phyloP scores from a whole-genome alignment of 2,329 filamentous ascomycete species.

The Aspergillus phoenicis region DNA sequence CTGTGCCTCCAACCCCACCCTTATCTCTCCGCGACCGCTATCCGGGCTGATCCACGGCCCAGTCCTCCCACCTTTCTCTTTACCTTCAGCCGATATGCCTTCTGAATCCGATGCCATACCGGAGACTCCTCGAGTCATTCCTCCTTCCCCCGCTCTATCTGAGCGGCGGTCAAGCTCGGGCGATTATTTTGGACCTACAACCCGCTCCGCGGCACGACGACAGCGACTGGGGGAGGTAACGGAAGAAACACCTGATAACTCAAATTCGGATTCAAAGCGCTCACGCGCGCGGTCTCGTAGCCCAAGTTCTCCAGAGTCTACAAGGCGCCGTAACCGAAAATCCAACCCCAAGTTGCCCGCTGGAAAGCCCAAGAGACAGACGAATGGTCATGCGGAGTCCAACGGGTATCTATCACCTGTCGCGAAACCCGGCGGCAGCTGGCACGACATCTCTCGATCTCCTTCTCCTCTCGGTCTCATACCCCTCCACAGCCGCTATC shows the following conservation, averaged over 20 bases:
- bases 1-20: conserved; percentile 25
- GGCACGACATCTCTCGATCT: conserved; percentile 86
- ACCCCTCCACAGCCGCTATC: conserved; percentile 90
- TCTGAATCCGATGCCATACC: conserved; percentile 63
- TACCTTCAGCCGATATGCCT: conserved; percentile 42
- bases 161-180: conserved; percentile 48
- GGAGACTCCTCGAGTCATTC: conserved; percentile 82
- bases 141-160: conserved; percentile 75
- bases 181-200: conserved; percentile 73
- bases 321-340: conserved; percentile 52
- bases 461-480: conserved; percentile 93
- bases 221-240: conserved; percentile 56
- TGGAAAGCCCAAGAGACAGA: conserved; percentile 40
- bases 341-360: conserved; percentile 45
- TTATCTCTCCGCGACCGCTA: conserved; percentile 25
- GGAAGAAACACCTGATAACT: conserved; percentile 50
- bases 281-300: conserved; percentile 66
- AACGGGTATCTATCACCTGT: conserved; percentile 41
- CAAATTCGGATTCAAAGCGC: conserved; percentile 56
- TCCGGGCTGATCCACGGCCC: conserved; percentile 30
- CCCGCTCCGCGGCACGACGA: conserved; percentile 67
- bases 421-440: conserved; percentile 63
- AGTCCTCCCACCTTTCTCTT: conserved; percentile 54
- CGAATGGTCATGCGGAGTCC: conserved; percentile 39
- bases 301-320: conserved; percentile 40